Conservation (phyloP, 495 filamentous ascomycete species). For the Podospora conica region DNA sequence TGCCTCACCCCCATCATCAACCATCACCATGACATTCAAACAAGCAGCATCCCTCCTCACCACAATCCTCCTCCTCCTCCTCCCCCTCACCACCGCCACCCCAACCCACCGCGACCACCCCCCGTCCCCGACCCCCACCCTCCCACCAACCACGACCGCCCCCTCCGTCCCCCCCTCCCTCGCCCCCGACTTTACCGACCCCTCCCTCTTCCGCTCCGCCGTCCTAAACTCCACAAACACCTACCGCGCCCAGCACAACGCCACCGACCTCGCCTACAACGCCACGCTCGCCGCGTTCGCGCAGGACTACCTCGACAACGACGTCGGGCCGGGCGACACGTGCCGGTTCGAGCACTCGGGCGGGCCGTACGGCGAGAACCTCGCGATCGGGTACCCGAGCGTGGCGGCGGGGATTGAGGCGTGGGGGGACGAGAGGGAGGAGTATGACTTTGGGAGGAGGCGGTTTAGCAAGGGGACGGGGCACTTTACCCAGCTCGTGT, state of each 20-base stretch:
- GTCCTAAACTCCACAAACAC: conserved; percentile 62
- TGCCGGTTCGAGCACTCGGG: conserved; percentile 61
- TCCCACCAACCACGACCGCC: conserved; percentile 24
- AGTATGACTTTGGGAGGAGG: conserved; percentile 53
- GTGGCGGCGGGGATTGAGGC: conserved; percentile 52
- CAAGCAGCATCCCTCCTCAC: background rate
- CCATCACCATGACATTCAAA: background rate
- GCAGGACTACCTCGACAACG: conserved; percentile 22
- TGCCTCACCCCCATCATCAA: background rate
- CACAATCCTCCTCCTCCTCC: background rate
- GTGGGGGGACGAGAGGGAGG: conserved; percentile 59
- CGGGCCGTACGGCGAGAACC: conserved; percentile 72
- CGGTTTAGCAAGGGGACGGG: conserved; percentile 62
- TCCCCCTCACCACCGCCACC: background rate
- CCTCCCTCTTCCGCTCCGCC: conserved; percentile 45
- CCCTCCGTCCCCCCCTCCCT: conserved; percentile 23
- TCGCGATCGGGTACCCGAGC: conserved; percentile 62
- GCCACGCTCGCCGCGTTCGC: conserved; percentile 53
- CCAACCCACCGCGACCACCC: conserved; percentile 2
- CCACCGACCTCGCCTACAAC: conserved; percentile 60
- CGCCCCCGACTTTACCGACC: conserved; percentile 43
- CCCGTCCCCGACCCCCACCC: conserved; percentile 2
- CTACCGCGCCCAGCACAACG: conserved; percentile 61
- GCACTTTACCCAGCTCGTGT: conserved; percentile 82
- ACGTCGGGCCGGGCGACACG: conserved; percentile 7